These are phyloP conservation scores for Rhodomyrtus tomentosa DNA, from an alignment of 345 rosid genomes.

Conservation along the genomic window DNA sequence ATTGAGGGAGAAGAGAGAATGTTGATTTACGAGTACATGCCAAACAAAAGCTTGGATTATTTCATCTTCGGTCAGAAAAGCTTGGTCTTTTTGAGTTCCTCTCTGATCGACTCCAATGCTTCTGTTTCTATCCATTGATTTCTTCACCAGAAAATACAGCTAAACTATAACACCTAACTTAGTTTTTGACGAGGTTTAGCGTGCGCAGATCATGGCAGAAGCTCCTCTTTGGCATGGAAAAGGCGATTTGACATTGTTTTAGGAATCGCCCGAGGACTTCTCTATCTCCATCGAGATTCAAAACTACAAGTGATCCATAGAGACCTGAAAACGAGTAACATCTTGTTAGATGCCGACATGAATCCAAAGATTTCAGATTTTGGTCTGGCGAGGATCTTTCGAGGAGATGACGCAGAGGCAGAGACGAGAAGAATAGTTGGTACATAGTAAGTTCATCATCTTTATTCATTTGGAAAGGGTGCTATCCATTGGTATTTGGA, in stretches of 20 bases:
- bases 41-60: not conserved
- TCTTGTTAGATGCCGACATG: not conserved
- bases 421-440: not conserved
- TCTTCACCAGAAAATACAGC: not conserved
- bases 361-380: not conserved
- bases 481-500: not conserved
- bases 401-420: not conserved
- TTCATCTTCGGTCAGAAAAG: not conserved
- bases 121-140: not conserved
- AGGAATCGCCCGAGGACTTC: not conserved
- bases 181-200: not conserved
- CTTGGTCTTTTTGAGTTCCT: not conserved
- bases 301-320: not conserved
- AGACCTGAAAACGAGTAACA: not conserved
- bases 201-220: not conserved
- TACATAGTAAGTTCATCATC: not conserved
- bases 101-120: not conserved
- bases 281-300: not conserved
- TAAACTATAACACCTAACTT: not conserved
- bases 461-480: too few species aligned
- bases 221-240: not conserved
- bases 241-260: not conserved
- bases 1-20: not conserved
- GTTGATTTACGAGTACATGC: not conserved
- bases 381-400: not conserved